These are phyloP conservation scores for Dichotomopilus funicola DNA, from an alignment of 2,329 filamentous ascomycete genomes.

Conservation along the genomic window DNA sequence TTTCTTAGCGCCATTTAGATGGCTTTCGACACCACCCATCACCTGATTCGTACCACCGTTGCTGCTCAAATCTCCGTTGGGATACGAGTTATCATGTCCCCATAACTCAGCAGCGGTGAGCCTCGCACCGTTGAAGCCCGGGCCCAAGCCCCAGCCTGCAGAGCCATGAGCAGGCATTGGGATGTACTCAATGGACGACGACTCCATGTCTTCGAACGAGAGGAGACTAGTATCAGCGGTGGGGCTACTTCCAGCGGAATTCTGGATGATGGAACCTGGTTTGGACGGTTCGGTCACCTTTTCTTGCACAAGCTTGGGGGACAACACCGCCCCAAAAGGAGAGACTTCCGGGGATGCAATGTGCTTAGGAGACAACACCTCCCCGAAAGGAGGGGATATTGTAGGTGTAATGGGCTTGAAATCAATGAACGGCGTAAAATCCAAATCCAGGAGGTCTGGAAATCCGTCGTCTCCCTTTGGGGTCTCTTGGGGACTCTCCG, in stretches of 20 bases:
- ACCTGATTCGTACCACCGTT: not conserved
- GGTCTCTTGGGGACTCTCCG: not conserved
- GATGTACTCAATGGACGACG: constrained; percentile 1
- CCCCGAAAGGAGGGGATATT: too few relatives aligned
- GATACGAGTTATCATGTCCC: not conserved
- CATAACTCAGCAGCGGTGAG: not conserved
- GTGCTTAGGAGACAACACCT: too few relatives aligned
- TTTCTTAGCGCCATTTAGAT: too few relatives aligned
- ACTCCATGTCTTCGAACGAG: not conserved
- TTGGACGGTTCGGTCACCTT: too few relatives aligned
- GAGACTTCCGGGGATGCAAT: too few relatives aligned
- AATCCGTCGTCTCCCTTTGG: not conserved
- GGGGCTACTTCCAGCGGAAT: not conserved
- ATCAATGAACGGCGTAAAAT: not conserved
- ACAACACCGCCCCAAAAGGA: too few relatives aligned
- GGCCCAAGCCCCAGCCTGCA: not conserved
- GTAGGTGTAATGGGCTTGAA: not conserved
- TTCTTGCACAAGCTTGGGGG: too few relatives aligned
- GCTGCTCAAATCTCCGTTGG: not conserved
- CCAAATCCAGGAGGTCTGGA: not conserved
- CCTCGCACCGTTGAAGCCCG: not conserved
- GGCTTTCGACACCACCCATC: not conserved
- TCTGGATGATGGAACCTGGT: not conserved
- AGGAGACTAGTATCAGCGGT: not conserved
- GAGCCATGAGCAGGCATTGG: not conserved